A percentile compares a stretch with the other conserved stretches of the same genome.
Evolutionary conservation across 805 yeast genomes (phyloP).

Genomic region (Wickerhamomyces silvicola): DNA sequence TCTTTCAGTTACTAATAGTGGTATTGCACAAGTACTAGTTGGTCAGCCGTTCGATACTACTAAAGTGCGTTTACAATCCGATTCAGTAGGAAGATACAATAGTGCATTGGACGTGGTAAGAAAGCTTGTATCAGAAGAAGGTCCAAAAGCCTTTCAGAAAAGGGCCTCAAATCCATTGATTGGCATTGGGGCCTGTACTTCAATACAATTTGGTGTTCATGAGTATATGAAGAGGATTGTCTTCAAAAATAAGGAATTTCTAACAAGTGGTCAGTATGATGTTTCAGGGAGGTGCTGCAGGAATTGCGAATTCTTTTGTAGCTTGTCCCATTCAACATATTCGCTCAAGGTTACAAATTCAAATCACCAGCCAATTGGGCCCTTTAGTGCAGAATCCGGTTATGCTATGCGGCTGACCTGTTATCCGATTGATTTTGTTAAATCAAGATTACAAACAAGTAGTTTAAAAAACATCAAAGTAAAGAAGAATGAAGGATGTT

Average conservation of each 20-base stretch:
- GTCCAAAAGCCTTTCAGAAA: slow-evolving; percentile 79
- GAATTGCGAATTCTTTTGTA: slow-evolving; percentile 79
- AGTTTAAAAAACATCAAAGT: slow-evolving; percentile 52
- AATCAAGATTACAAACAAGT: slow-evolving; percentile 82
- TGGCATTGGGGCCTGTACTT: slow-evolving; percentile 98
- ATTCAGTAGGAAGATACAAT: slow-evolving; percentile 65
- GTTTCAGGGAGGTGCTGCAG: slow-evolving; percentile 87
- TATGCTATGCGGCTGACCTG: slow-evolving; percentile 76
- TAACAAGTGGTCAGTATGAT: slow-evolving; percentile 65
- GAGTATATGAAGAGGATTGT: slow-evolving; percentile 88
- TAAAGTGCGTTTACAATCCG: slow-evolving; percentile 87
- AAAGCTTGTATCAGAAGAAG: slow-evolving; percentile 70
- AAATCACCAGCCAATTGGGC: slow-evolving; percentile 59
- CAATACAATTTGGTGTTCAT: slow-evolving; percentile 92
- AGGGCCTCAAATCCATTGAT: slow-evolving; percentile 90
- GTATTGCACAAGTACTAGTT: slow-evolving; percentile 88
- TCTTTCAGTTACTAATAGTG: slow-evolving; percentile 87
- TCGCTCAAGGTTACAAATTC: slow-evolving; percentile 90
- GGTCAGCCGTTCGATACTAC: slow-evolving; percentile 98
- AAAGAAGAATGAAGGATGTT: slow-evolving; percentile 54
- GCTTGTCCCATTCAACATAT: slow-evolving; percentile 95
- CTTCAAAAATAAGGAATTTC: slow-evolving; percentile 29
- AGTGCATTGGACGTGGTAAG: slow-evolving; percentile 76
- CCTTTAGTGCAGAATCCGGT: slow-evolving; percentile 93
- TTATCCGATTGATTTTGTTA: slow-evolving; percentile 88